Evolutionary conservation across 148 eudicot species (phyloP), one percentile per base, ranked within the genome.

Genomic region (Selenicereus undatus): DNA sequence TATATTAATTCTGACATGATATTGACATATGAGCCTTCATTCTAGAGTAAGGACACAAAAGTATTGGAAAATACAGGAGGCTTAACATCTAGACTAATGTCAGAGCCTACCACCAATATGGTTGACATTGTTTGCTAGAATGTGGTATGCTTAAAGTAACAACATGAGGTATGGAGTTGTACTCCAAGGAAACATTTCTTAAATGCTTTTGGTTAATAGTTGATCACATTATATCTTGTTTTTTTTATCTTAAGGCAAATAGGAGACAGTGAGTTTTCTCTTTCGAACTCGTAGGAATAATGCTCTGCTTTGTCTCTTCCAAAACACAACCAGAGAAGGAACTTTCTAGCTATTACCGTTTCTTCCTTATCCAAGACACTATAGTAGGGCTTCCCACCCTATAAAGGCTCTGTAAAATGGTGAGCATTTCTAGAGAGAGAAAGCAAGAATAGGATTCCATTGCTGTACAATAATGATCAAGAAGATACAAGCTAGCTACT

Each of bases 341-440:
- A 50, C 84, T 78, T 22, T 79, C n/a, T n/a, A n/a, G n/a, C 42
- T 70, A 10, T 81, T 79, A 81, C 22, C 48, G 29, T 66, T 83
- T 77, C 76, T 54, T 82, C 76, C 51, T 79, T 70, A 73, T 69
- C 88, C 92, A 86, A 70, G 97, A 88, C 72, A 94, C 91, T 60
- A 91, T 87, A 16, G 94, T 82, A n/a, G 98, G 99, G 87, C 99
- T 93, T 81, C 89, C 88, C 17, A 96, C 94, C 87, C 83, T 88
- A 85, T 89, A 78, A 70, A 75, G n/a, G n/a, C n/a, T n/a, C n/a
- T 45, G 11, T 6, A 45, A 45, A 10, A 6, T 6, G 50, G 8
- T 45, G 50, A 45, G 50, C 9, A 45, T 6, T 4, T 45, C 3
- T 45, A 45, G 50, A 45, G 50, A 7, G 50, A 45, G 50, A 45